These are phyloP conservation scores for Echria macrotheca DNA, from an alignment of 495 filamentous ascomycete species.

Conservation along the genomic window DNA sequence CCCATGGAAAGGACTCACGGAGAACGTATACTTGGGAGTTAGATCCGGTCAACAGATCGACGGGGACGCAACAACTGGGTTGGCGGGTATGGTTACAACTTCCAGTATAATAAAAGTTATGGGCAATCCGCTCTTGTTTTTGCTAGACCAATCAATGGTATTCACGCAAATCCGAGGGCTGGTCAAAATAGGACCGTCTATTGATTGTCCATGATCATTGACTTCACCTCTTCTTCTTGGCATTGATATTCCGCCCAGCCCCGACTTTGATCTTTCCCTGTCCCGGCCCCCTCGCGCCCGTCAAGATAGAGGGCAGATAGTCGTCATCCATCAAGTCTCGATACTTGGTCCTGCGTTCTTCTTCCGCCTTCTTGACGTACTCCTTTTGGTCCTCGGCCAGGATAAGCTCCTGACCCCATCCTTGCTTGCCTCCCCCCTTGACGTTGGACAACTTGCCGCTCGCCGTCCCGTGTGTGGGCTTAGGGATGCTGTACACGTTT, in stretches of 20 bases:
- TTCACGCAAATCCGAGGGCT: no score
- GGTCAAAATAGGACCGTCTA: no score
- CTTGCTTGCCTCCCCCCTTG: slow-evolving; percentile 76
- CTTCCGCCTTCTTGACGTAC: slow-evolving; percentile 59
- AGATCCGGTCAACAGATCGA: no score
- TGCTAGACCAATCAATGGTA: no score
- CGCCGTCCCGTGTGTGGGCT: slow-evolving; percentile 73
- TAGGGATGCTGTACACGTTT: slow-evolving; percentile 84
- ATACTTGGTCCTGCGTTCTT: slow-evolving; percentile 60
- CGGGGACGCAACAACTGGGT: no score
- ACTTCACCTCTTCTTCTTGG: slow-evolving; percentile 56
- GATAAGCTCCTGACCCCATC: slow-evolving; percentile 76
- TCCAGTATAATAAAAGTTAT: no score
- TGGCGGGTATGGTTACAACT: no score
- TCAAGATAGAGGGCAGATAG: slow-evolving; percentile 81
- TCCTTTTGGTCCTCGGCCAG: slow-evolving; percentile 96
- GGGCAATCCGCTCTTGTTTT: no score
- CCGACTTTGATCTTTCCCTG: slow-evolving; percentile 72
- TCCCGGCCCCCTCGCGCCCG: slow-evolving; percentile 60
- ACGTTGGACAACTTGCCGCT: slow-evolving; percentile 61
- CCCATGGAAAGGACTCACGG: no score
- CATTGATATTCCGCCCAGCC: slow-evolving; percentile 81
- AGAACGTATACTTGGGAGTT: no score
- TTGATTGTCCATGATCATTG: no score
- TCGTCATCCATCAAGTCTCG: slow-evolving; percentile 92